phyloP scores from a whole-genome alignment of 805 yeast species.

The Candida nitratophila region DNA sequence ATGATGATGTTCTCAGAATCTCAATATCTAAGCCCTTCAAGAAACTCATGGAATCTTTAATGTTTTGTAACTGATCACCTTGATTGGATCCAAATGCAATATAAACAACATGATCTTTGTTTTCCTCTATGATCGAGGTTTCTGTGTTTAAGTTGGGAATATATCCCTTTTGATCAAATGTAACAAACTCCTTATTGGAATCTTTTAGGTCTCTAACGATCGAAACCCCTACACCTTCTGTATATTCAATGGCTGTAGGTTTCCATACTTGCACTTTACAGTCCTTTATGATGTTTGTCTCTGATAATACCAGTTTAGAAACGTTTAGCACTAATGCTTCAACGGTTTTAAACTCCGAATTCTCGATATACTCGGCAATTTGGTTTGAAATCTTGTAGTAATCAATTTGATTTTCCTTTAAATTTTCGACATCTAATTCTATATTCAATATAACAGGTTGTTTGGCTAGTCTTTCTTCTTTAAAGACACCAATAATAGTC shows the following conservation, averaged over 20 bases:
- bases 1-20: conserved; percentile 60
- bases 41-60: conserved; percentile 44
- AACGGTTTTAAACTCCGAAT: conserved; percentile 81
- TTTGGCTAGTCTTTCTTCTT: conserved; percentile 75
- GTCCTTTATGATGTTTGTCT: conserved; percentile 3
- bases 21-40: conserved; percentile 35
- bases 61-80: conserved; percentile 64
- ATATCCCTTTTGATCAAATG: background rate
- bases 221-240: conserved; percentile 87
- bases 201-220: conserved; percentile 36
- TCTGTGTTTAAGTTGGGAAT: conserved; percentile 25
- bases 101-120: conserved; percentile 44
- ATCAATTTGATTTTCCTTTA: conserved; percentile 12
- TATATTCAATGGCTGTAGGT: conserved; percentile 81
- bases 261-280: conserved; percentile 64
- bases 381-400: conserved; percentile 38
- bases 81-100: conserved; percentile 87
- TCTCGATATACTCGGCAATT: conserved; percentile 58
- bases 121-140: conserved; percentile 3
- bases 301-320: conserved; percentile 29
- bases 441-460: conserved; percentile 70
- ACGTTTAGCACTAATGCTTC: conserved; percentile 82
- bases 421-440: conserved; percentile 28
- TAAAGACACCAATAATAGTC: conserved; percentile 89
- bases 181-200: conserved; percentile 3